Base-by-base conservation (phyloP, 331 rosid species). In the Arachis monticola region DNA sequence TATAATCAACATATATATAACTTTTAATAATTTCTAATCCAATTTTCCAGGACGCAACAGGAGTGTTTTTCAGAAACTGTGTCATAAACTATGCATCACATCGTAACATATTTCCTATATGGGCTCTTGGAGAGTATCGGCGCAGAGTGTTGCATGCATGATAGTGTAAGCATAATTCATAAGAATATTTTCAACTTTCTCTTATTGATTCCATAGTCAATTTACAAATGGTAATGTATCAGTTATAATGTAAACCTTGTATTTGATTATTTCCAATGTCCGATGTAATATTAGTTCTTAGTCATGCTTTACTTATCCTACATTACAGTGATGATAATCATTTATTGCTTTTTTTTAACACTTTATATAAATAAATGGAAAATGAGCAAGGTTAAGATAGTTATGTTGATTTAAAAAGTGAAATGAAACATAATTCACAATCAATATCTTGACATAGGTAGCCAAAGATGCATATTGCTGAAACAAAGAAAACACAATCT, bases 31-130 rank as follows among this genome's bases (percentile, higher is more conserved):
- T 1, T 51, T 10, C 5, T 47, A 63, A 35, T 35, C 5, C 40
- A 35, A 35, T 2, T 35, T 35, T 35, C 5, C 65, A 84, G 87
- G 89, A 85, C 32, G 73, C 82, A 22, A 73, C 81, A 0, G 87
- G 89, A 53, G 85, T 76, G 10, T 81, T 81, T 46, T 78, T 83
- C 82, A 81, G 79, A 68, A 75, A 81, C 9, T 78, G 86, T 46
- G 52, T 73, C 2, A 44, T 86, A 61, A 80, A 80, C 67, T 86
- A 86, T 38, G 50, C 76, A 10, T 75, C 82, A 0, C 81, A 78
- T 65, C 65, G 59, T 1, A 53, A 13, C 30, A 14, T 53, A 6
- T 53, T 53, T 13, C 59, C 59, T 13, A 53, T 53, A 13, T 53
- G 59, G 59, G 59, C 30, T 53, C 8, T 53, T 7, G 59, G 59